A percentile compares a stretch with the other conserved stretches of the same genome.
Evolutionary conservation across 805 yeast genomes (phyloP).

Genomic region (Kuraishia borneana): DNA sequence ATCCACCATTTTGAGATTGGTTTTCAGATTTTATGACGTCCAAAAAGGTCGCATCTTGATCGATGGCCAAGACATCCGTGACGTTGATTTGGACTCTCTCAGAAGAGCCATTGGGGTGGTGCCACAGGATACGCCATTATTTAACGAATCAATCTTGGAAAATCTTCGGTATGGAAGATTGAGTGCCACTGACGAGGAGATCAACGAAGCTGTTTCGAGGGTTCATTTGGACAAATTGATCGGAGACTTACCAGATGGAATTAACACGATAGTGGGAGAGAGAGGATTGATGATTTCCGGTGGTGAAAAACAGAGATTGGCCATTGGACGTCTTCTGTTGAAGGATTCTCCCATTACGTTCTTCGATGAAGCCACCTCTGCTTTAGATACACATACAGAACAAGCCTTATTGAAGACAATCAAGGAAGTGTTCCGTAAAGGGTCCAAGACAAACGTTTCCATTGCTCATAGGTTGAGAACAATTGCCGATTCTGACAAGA

Average conservation of each 20-base stretch:
- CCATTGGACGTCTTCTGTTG: conserved; percentile 82
- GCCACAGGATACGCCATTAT: conserved; percentile 95
- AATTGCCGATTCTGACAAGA: conserved; percentile 88
- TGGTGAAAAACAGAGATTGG: conserved; percentile 95
- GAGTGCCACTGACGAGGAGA: conserved; percentile 62
- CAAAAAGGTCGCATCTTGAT: conserved; percentile 64
- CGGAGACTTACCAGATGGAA: conserved; percentile 70
- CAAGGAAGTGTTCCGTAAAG: conserved; percentile 43
- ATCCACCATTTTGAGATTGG: conserved; percentile 74
- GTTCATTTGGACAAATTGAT: conserved; percentile 63
- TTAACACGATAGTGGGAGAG: conserved; percentile 85
- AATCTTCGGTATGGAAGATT: conserved; percentile 81
- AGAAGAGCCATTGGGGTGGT: conserved; percentile 79
- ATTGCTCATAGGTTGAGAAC: conserved; percentile 93
- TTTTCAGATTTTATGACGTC: conserved; percentile 86
- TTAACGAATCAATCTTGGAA: conserved; percentile 82
- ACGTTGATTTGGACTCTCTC: conserved; percentile 64
- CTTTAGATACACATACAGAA: conserved; percentile 94
- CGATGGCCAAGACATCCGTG: conserved; percentile 81
- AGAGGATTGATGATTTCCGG: conserved; percentile 99
- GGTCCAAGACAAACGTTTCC: conserved; percentile 62
- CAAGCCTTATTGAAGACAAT: conserved; percentile 73
- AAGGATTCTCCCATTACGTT: conserved; percentile 85
- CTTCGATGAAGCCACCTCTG: conserved; percentile 95
- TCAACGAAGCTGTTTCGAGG: conserved; percentile 46